Conservation (phyloP, 2,329 filamentous ascomycete genomes). For the Trichoderma sp. region DNA sequence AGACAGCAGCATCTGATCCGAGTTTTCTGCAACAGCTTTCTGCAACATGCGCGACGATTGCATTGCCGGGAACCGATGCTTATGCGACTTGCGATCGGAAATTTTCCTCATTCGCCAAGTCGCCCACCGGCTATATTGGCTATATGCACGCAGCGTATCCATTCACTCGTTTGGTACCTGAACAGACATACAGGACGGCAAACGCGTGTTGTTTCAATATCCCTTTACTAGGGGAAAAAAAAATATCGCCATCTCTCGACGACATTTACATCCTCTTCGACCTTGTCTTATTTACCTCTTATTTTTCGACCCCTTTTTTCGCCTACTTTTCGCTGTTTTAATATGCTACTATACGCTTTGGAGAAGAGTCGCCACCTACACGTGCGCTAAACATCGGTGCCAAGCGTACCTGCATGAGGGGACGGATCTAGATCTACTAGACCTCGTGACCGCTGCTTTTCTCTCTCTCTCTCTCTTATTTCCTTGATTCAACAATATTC, state of each 20-base stretch:
- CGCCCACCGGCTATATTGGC: conserved; percentile 5
- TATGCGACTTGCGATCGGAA: conserved; percentile 13
- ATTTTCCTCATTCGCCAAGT: conserved; percentile 17
- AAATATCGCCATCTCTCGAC: not conserved
- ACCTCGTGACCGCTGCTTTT: not conserved
- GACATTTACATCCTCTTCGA: not conserved
- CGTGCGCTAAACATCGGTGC: not conserved
- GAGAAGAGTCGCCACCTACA: not conserved
- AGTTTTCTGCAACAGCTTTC: not conserved
- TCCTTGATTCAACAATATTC: not conserved
- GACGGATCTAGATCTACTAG: conserved; percentile 10
- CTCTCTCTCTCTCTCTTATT: not conserved
- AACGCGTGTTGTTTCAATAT: not conserved
- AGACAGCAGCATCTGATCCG: not conserved
- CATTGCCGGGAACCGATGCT: conserved; percentile 4
- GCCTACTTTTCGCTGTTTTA: not conserved
- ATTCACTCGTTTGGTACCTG: not conserved
- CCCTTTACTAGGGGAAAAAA: not conserved
- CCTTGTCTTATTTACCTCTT: not conserved
- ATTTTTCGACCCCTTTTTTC: not conserved
- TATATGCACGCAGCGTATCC: conserved; percentile 2
- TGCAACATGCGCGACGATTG: not conserved
- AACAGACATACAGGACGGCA: not conserved
- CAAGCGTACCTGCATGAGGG: conserved; percentile 14
- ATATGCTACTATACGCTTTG: not conserved